Percentiles rank a stretch among this genome's conserved stretches.
Conservation (phyloP, 2,329 filamentous ascomycete species). For the Claviceps sp. region DNA sequence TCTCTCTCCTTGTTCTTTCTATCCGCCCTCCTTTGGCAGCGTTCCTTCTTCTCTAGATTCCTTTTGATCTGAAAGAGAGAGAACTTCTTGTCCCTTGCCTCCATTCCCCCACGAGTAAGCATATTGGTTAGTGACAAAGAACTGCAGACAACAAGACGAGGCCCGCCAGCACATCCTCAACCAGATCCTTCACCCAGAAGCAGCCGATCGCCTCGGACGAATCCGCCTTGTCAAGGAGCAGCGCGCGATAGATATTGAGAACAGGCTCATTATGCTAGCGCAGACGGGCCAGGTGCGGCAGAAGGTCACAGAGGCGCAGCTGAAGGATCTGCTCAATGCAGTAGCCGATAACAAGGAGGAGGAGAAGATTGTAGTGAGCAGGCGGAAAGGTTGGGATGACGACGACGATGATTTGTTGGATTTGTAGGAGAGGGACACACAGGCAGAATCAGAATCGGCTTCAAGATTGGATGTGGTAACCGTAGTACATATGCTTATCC, state of each 20-base stretch:
- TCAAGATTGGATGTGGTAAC: no score
- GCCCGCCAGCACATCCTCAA: slow-evolving; percentile 64
- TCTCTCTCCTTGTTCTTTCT: not conserved
- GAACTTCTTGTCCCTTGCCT: no score
- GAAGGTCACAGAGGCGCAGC: slow-evolving; percentile 83
- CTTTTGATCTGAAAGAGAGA: no score
- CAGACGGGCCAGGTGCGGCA: slow-evolving; percentile 71
- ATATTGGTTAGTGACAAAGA: not conserved
- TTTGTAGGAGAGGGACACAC: slow-evolving; percentile 23
- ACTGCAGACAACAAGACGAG: slow-evolving; percentile 42
- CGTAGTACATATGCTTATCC: no score
- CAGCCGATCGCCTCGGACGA: slow-evolving; percentile 80
- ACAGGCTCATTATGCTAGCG: slow-evolving; percentile 83
- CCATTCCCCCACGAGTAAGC: no score
- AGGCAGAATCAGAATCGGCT: no score
- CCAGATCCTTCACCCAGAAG: slow-evolving; percentile 90
- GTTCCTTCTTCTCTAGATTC: not conserved
- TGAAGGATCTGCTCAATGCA: slow-evolving; percentile 81
- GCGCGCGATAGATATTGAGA: slow-evolving; percentile 81
- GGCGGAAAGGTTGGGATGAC: slow-evolving; percentile 74
- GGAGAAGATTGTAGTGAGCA: slow-evolving; percentile 75
- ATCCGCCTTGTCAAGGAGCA: slow-evolving; percentile 93
- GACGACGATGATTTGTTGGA: slow-evolving; percentile 68
- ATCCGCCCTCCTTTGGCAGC: not conserved
- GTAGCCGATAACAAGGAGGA: slow-evolving; percentile 67